Conservation (phyloP, 2,329 filamentous ascomycete species). For the Cyclaneusma minus region DNA sequence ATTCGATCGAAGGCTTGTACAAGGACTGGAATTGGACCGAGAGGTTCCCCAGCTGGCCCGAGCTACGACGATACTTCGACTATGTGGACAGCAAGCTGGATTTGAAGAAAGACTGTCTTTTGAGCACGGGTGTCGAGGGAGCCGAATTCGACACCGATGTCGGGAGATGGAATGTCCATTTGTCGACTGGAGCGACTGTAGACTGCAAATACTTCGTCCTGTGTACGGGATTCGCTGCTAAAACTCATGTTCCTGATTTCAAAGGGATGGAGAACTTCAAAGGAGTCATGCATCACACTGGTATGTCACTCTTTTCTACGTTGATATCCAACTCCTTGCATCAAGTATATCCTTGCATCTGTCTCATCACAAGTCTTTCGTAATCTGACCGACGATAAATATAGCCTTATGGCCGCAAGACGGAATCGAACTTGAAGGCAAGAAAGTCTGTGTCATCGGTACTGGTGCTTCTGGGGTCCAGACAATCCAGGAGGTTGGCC, state of each 20-base stretch:
- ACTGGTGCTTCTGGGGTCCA: conserved; percentile 14
- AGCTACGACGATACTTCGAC: conserved; percentile 29
- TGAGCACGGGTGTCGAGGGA: conserved; percentile 23
- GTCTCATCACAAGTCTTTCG: not conserved
- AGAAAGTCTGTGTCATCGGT: conserved; percentile 8
- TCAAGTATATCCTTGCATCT: conserved; percentile 12
- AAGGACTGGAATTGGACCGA: conserved; percentile 28
- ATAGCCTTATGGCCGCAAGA: too few relatives aligned
- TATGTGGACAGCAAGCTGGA: conserved; percentile 27
- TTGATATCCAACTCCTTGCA: conserved; percentile 12
- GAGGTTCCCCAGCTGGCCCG: conserved; percentile 22
- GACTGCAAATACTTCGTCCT: conserved; percentile 12
- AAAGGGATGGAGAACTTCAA: conserved; percentile 12
- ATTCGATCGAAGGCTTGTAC: conserved; percentile 22
- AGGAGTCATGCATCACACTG: conserved; percentile 13
- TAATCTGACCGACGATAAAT: not conserved
- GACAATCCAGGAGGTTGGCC: conserved; percentile 13
- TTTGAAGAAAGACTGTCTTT: conserved; percentile 24
- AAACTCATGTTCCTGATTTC: conserved; percentile 10
- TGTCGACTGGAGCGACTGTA: conserved; percentile 18
- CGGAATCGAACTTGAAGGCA: conserved; percentile 7
- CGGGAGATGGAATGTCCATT: conserved; percentile 24
- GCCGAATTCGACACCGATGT: conserved; percentile 22
- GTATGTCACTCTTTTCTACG: conserved; percentile 2
- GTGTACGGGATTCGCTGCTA: conserved; percentile 13